Base-by-base conservation (phyloP, 257 asterid species). In the Lithospermum erythrorhizon region DNA sequence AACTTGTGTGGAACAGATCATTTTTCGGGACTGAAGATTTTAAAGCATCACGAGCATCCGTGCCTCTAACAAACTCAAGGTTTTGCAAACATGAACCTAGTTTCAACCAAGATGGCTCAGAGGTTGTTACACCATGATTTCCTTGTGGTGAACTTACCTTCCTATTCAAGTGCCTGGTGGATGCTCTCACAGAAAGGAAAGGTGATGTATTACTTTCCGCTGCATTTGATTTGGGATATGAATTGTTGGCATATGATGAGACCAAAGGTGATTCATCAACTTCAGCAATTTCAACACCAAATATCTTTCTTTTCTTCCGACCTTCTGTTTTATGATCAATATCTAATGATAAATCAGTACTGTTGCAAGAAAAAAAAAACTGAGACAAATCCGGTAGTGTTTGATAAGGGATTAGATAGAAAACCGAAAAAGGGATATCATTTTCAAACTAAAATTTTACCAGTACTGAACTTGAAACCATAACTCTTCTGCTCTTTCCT, bases 271-370 rank as follows among this genome's bases (percentile, higher is more conserved):
- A 75, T 61, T 55, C 68, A 57, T 70, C 75, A 53, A 58, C 68
- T 66, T 74, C 94, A 21, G 68, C 75, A 68, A 89, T 79, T 58
- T 83, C 91, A 9, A 86, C 80, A 29, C 95, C 97, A 41, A 86
- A 89, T 16, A 86, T 68, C 57, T 73, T 83, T 69, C 70, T 74
- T 63, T 75, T 86, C 63, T 49, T 77, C 73, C 49, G 75, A 61
- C 61, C 22, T 58, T 72, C 79, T 13, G 83, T 67, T 27, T 76
- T 61, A 58, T 69, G 35, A 9, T 58, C 63, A 61, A 70, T 77
- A 62, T 68, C 27, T 11, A 63, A 60, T 14, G 69, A 64, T 51
- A 64, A 57, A 29, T 67, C 76, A 20, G 73, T 64, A 55, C 23
- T 35, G 70, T 63, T 66, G 71, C 80, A 49, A 35, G 45, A 35